Evolutionary conservation across 2,329 filamentous ascomycete genomes (phyloP).

Genomic region (Didymella arachidicola): DNA sequence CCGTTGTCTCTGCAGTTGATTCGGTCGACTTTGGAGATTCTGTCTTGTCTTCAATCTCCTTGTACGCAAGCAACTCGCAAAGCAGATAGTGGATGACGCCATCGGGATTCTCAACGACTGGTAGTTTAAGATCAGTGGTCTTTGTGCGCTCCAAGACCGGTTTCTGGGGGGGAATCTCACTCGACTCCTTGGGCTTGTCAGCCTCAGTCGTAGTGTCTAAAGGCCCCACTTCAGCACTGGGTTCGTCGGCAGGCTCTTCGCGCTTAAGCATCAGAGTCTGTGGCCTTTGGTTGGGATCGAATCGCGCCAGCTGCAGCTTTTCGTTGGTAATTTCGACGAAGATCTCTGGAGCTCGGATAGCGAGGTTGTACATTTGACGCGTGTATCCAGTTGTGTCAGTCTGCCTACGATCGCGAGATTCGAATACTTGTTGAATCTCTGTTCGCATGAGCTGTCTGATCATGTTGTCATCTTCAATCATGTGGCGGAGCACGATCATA

Average conservation of each 20-base stretch:
- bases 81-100: slow-evolving; percentile 95
- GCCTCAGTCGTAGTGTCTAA: slow-evolving; percentile 45
- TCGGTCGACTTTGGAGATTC: slow-evolving; percentile 54
- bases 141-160: slow-evolving; percentile 72
- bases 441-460: slow-evolving; percentile 90
- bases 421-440: slow-evolving; percentile 83
- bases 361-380: slow-evolving; percentile 78
- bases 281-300: slow-evolving; percentile 61
- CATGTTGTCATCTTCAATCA: slow-evolving; percentile 92
- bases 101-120: slow-evolving; percentile 89
- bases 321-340: slow-evolving; percentile 91
- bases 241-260: slow-evolving; percentile 46
- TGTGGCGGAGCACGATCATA: slow-evolving; percentile 87
- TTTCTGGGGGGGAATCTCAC: slow-evolving; percentile 37
- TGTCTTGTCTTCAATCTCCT: slow-evolving; percentile 89
- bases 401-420: slow-evolving; percentile 58
- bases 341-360: slow-evolving; percentile 80
- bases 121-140: slow-evolving; percentile 75
- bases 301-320: slow-evolving; percentile 76
- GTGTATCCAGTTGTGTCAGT: slow-evolving; percentile 76
- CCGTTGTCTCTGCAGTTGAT: slow-evolving; percentile 45
- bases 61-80: slow-evolving; percentile 89
- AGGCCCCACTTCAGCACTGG: slow-evolving; percentile 22
- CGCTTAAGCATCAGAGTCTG: slow-evolving; percentile 63
- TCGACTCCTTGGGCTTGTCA: slow-evolving; percentile 46